Percentiles rank a stretch among this genome's conserved stretches.
Evolutionary conservation across 441 rosid genomes (phyloP).

Genomic region (Cnidoscolus chayamansa): DNA sequence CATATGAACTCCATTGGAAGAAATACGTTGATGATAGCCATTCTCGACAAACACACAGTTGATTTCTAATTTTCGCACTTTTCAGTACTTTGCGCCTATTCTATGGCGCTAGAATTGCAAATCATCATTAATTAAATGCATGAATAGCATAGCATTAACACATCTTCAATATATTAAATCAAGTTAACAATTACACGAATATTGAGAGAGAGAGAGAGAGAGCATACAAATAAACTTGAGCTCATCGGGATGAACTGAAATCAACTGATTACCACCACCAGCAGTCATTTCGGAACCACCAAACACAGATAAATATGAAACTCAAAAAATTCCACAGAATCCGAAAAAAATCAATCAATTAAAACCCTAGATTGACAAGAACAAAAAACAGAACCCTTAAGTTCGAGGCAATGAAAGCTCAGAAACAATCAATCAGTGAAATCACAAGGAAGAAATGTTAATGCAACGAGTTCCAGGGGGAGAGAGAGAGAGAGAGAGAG

Average conservation of each 20-base stretch:
- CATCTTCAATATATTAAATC: not conserved
- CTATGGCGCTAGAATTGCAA: not conserved
- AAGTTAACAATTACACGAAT: not conserved
- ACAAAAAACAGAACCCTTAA: not conserved
- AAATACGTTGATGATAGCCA: not conserved
- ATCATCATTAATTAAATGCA: not conserved
- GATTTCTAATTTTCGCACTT: too few species aligned
- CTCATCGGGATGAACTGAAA: slow-evolving; percentile 90
- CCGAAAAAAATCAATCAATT: slow-evolving; percentile 1
- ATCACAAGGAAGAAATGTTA: not conserved
- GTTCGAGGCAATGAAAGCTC: not conserved
- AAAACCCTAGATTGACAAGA: not conserved
- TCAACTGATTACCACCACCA: slow-evolving; percentile 58
- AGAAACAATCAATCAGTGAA: not conserved
- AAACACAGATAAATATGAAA: slow-evolving; percentile 25
- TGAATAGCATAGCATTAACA: not conserved
- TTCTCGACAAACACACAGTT: not conserved
- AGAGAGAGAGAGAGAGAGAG: not conserved
- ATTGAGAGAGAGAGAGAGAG: slow-evolving; percentile 7
- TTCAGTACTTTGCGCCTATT: not conserved
- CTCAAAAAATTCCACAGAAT: not conserved
- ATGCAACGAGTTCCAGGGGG: not conserved
- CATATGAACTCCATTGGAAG: not conserved
- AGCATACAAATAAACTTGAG: slow-evolving; percentile 70
- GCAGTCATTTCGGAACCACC: slow-evolving; percentile 52